Evolutionary conservation across 768 basidiomycete species (phyloP), one percentile per base, ranked within the genome.

Genomic region (Hygrophoropsis aurantiaca): DNA sequence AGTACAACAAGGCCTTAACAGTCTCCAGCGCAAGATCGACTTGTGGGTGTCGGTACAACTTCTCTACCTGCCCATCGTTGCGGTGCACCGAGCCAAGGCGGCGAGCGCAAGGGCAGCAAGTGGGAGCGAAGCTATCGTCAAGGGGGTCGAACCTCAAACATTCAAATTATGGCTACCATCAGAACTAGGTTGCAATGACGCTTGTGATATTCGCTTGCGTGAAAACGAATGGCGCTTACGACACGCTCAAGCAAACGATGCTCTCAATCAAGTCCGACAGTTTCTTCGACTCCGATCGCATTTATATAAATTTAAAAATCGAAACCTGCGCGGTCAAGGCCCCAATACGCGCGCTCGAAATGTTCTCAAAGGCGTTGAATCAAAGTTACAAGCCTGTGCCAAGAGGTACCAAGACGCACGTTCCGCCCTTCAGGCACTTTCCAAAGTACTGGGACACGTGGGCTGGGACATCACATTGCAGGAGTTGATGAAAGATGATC

Each of bases 261-360:
- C 52, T 0, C 53, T 74, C 1, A 46, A 65, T 3, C 52, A 61
- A 2, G 25, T 74, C 13, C 60, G 65, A 0, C 49, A 50, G 2
- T 46, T 55, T 13, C 61, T 74, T 3, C 58, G 66, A 1, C 47
- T 68, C 10, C 48, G 54, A 1, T 52, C 64, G 0, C 60, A 64
- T 24, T 50, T 71, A 37, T 64, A 49, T 36, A 59, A 64, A 24
- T 62, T 60, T 11, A 71, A 73, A 42, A 44, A 64, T 65, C 10
- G 21, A 2, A 50, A 50, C 11, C 36, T 50, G n/a, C 7, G 2
- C 18, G 49, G 49, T 19, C 49, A 50, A 27, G 11, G 18, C 30
- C 13, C 20, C 45, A 37, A 37, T 24, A 27, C 34, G 23, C 3
- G 35, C 2, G 38, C 47, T 11, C 48, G 44, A 16, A 42, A 40